Evolutionary conservation across 192 early-diverging fungal species (phyloP), one percentile per base, ranked within the genome.

Genomic region (Entophlyctis helioformis): DNA sequence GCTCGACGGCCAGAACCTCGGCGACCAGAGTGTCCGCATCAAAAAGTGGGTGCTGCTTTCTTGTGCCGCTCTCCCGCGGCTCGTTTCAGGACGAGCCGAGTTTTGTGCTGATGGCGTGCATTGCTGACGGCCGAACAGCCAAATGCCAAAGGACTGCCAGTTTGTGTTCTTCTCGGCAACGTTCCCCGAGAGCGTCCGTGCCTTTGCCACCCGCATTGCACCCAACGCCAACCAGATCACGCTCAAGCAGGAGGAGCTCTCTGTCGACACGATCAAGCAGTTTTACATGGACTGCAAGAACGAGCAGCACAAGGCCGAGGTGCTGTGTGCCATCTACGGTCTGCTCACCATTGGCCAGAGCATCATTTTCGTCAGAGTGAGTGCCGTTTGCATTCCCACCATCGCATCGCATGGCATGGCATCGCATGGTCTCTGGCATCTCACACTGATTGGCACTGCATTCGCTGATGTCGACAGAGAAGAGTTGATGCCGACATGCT

Each of bases 131-230:
- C n/a, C n/a, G 27, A 25, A 18, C 61, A 85, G 80, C 45, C 27
- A 64, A 36, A 72, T 92, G 64, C 84, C 84, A 26, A 68, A 48
- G 23, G 50, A 59, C 8, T 80, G 80, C 55, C 95, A 98, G 58
- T 71, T 89, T 43, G 82, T 94, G 9, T 61, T 96, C 37, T 98
- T 98, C 64, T 95, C 91, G 15, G 95, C 95, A 3, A 98, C 95
- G 1, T 98, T 89, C 73, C 77, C 89, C 0, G 70, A 79, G 0
- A 53, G 70, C 23, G 82, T 98, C 29, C 71, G 82, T 5, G 39
- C 44, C 11, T 98, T 87, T 63, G 88, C 91, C 1, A 51, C 60
- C 28, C 64, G 72, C 38, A 80, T 98, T 60, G 95, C 91, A 0
- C 85, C 86, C 13, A 57, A 80, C 27, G 85, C 95, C 18, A 87